Evolutionary conservation across 2,329 filamentous ascomycete species (phyloP), one percentile per base, ranked within the genome.

Genomic region (Neurospora sp.): DNA sequence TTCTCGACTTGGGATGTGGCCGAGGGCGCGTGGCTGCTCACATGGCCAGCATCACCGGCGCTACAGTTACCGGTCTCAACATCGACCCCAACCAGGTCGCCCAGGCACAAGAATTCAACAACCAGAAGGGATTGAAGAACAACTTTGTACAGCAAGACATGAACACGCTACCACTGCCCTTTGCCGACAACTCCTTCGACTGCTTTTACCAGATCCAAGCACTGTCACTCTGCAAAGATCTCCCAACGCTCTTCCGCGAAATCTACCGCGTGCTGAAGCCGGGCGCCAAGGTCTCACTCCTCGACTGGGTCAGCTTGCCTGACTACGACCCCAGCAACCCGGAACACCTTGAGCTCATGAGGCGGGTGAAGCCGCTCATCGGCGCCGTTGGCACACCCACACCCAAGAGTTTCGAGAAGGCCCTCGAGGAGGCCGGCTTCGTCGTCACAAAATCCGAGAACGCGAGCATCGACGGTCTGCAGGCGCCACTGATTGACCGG

Each of bases 201-300:
- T 84, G 81, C 38, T 85, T 86, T 71, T 86, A 83, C 80, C 85
- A 82, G 83, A 89, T 82, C 82, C 89, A 81, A 81, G 89, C 79
- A 69, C 84, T 81, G 75, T 88, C 81, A 79, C 83, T 81, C 38
- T 85, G 83, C 79, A 84, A 84, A 71, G 83, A 86, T 68, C 78
- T 83, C 1, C 74, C 78, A 2, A 77, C 79, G 8, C 78, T 85
- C 11, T 85, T 85, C 77, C 77, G 76, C 67, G 84, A 86, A 75
- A 77, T 86, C 68, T 82, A 79, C 75, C 81, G 84, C 19, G 78
- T 86, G 4, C 73, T 86, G 68, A 84, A 84, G 75, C 84, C 84
- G 0, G 84, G 84, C 15, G 81, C 84, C 11, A 82, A 80, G 73
- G 81, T 86, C 71, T 82, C 84, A 2, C 76, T 85, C 38, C 78